Conservation (phyloP, 169 alveolate species). For the Cyclospora cayetanensis region DNA sequence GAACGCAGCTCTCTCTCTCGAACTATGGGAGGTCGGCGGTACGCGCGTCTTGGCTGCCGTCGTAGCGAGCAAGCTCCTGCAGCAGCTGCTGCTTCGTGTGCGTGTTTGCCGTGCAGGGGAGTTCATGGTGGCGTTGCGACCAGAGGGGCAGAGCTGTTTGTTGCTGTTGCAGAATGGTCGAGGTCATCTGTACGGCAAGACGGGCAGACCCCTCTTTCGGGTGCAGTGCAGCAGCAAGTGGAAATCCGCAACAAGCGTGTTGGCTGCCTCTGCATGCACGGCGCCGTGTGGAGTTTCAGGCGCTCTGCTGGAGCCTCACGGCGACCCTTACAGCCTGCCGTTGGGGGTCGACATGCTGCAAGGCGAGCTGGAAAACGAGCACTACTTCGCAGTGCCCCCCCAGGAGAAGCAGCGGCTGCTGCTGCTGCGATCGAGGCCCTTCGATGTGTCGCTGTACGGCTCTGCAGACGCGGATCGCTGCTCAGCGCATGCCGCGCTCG, state of each 20-base stretch:
- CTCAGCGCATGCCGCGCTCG: neutral
- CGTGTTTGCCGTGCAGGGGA: conserved; percentile 41
- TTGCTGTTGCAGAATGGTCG: conserved; percentile 29
- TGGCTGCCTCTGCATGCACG: neutral
- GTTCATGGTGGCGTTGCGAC: conserved; percentile 49
- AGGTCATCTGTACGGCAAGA: neutral
- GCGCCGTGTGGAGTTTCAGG: neutral
- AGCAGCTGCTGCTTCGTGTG: neutral
- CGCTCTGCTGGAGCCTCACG: no score
- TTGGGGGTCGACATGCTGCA: neutral
- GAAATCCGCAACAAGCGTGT: neutral
- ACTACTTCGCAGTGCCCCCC: neutral
- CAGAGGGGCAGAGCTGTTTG: conserved; percentile 53
- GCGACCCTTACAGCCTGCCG: conserved; percentile 37
- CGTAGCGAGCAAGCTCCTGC: neutral
- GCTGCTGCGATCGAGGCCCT: neutral
- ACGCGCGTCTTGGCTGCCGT: neutral
- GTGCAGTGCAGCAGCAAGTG: conserved; percentile 36
- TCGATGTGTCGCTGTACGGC: neutral
- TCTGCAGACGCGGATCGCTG: neutral
- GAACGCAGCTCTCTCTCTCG: no score
- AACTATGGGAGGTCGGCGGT: no score
- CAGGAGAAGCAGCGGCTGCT: conserved; percentile 36
- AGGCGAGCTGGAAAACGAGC: conserved; percentile 13
- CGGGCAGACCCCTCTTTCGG: conserved; percentile 2